A percentile compares a stretch with the other conserved stretches of the same genome.
These are phyloP conservation scores for Boletus huronensis DNA, from an alignment of 768 basidiomycete species.

Conservation along the genomic window DNA sequence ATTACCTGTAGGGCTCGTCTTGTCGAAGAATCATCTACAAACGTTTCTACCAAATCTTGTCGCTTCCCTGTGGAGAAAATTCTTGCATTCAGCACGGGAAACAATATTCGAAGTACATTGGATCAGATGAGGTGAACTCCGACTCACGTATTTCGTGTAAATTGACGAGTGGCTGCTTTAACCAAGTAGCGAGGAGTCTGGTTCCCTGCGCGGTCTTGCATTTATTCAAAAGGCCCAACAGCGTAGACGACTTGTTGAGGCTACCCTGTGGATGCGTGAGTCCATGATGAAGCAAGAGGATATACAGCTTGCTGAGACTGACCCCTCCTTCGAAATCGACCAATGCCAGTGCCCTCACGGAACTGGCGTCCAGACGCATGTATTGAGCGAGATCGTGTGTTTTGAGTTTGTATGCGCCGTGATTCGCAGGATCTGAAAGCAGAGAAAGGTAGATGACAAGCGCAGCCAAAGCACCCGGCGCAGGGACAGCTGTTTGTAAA, in stretches of 20 bases:
- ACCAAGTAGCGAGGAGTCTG: slow-evolving; percentile 82
- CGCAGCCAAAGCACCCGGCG: slow-evolving; percentile 78
- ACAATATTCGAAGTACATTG: not conserved
- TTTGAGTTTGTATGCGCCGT: slow-evolving; percentile 73
- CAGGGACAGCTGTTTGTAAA: slow-evolving; percentile 55
- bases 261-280: slow-evolving; percentile 40
- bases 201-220: slow-evolving; percentile 97
- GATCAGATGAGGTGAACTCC: not conserved
- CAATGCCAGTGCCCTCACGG: slow-evolving; percentile 83
- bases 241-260: slow-evolving; percentile 75
- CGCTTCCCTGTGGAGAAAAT: slow-evolving; percentile 56
- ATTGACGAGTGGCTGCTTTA: slow-evolving; percentile 95
- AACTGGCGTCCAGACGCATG: slow-evolving; percentile 96
- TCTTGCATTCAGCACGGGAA: not conserved
- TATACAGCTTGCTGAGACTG: slow-evolving; percentile 1
- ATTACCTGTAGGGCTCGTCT: slow-evolving; percentile 70
- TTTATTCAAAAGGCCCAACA: slow-evolving; percentile 88
- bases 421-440: slow-evolving; percentile 71
- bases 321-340: slow-evolving; percentile 59
- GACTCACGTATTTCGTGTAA: slow-evolving; percentile 85
- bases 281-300: not conserved
- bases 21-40: slow-evolving; percentile 73
- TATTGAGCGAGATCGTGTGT: slow-evolving; percentile 92
- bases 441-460: slow-evolving; percentile 81
- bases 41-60: slow-evolving; percentile 83